Base-by-base conservation (phyloP, 2,329 filamentous ascomycete species). In the Sphaceloma murrayae region DNA sequence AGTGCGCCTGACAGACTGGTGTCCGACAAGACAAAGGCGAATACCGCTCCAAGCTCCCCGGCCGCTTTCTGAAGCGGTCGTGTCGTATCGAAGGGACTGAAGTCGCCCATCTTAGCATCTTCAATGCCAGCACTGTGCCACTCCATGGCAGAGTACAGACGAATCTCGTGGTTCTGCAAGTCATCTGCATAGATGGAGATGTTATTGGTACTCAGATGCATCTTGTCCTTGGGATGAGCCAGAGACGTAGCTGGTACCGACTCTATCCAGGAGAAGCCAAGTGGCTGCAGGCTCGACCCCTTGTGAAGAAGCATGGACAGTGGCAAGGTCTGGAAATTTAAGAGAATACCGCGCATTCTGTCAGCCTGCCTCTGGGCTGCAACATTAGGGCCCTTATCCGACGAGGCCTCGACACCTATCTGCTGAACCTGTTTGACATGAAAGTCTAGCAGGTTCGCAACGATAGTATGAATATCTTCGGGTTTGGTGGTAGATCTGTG, bases 371-470 rank as follows among this genome's bases (percentile, higher is more conserved):
- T 27, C 24, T 27, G 24, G n/a, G n/a, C n/a, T n/a, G n/a, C n/a
- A n/a, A n/a, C n/a, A n/a, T n/a, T n/a, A n/a, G n/a, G 18, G 45
- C 42, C 19, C 14, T 38, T 27, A 47, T 39, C 17, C 46, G 11
- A 39, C 10, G 40, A 30, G 14, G 34, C 22, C 11, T 31, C 4
- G 24, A 3, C 18, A 4, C 8, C 11, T 11, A 30, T 27, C 17
- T 34, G 16, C 30, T 48, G 43, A n/a, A 52, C 27, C 7, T 27
- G 7, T 13, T 46, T 29, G 5, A 45, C 33, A 27, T 47, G 29
- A 17, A 48, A 48, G 17, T 48, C 45, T 10, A 51, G 33, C 5
- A 53, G 33, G 34, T 45, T 53, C 2, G 49, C 46, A 24, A 53
- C 27, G 21, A 52, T 52, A 14, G 31, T 43, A 8, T 38, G 46